These are phyloP conservation scores for Peterozyma xylosa DNA, from an alignment of 805 yeast species.

Conservation along the genomic window DNA sequence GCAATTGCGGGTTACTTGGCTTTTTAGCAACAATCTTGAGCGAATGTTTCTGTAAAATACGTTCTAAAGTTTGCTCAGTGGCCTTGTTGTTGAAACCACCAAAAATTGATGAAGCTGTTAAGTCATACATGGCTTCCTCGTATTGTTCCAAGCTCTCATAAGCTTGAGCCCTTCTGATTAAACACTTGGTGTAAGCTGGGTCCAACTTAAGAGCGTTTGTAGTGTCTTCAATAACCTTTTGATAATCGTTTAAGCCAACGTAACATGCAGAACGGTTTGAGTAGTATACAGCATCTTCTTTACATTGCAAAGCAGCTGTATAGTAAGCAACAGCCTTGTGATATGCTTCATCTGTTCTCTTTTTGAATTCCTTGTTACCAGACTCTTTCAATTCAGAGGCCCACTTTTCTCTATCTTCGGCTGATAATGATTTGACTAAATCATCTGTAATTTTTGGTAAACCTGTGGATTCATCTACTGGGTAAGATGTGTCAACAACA, in stretches of 20 bases:
- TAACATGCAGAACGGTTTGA: constrained; percentile 97
- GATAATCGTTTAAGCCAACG: constrained; percentile 71
- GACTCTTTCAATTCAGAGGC: constrained; percentile 79
- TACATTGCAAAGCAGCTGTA: constrained; percentile 66
- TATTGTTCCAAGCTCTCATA: constrained; percentile 74
- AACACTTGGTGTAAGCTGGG: constrained; percentile 88
- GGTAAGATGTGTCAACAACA: constrained; percentile 29
- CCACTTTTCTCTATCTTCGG: constrained; percentile 49
- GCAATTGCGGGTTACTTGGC: constrained; percentile 50
- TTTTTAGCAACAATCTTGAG: constrained; percentile 59
- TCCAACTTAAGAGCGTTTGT: constrained; percentile 77
- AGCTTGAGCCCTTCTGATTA: constrained; percentile 89
- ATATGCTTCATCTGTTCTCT: constrained; percentile 39
- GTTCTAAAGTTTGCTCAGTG: constrained; percentile 76
- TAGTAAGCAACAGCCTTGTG: constrained; percentile 76
- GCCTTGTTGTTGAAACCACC: constrained; percentile 78
- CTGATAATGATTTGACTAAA: constrained; percentile 34
- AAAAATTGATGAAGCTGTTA: constrained; percentile 79
- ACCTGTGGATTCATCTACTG: constrained; percentile 43
- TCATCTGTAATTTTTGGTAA: constrained; percentile 50
- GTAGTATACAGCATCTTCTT: constrained; percentile 81
- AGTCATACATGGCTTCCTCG: constrained; percentile 84
- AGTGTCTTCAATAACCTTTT: constrained; percentile 83
- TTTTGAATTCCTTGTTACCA: constrained; percentile 76
- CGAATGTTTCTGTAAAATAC: constrained; percentile 79